phyloP scores from a whole-genome alignment of 768 basidiomycete species.

The Exsudoporus frostii region DNA sequence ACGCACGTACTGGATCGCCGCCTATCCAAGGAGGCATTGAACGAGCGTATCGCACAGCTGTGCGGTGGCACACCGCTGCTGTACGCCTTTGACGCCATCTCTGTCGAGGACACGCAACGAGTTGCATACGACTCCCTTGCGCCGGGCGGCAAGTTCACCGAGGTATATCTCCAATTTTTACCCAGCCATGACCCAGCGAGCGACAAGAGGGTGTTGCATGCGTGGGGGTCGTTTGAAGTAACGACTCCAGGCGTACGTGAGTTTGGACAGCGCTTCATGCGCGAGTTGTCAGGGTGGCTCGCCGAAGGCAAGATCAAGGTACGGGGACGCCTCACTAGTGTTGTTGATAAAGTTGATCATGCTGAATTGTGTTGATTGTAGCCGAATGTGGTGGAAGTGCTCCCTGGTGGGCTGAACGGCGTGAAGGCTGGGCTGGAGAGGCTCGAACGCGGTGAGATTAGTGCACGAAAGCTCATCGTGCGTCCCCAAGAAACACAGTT shows the following conservation, averaged over 20 bases:
- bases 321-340: background rate
- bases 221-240: conserved; percentile 1
- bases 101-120: conserved; percentile 31
- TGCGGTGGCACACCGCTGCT: background rate
- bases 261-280: conserved; percentile 9
- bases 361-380: background rate
- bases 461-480: conserved; percentile 1
- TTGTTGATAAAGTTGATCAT: background rate
- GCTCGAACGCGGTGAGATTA: background rate
- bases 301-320: conserved; percentile 14
- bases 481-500: background rate
- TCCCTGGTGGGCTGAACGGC: background rate
- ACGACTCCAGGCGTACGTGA: background rate
- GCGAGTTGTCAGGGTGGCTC: conserved; percentile 3
- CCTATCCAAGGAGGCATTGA: conserved; percentile 5
- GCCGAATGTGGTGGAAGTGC: conserved; percentile 4
- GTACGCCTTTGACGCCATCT: conserved; percentile 27
- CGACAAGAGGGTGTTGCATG: conserved; percentile 3
- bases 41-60: background rate
- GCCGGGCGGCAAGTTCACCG: conserved; percentile 21
- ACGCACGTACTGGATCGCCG: conserved; percentile 32
- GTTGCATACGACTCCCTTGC: conserved; percentile 29
- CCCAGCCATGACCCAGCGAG: background rate
- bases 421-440: background rate
- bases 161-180: background rate